Percentiles rank a stretch among this genome's conserved stretches.
These are phyloP conservation scores for Coelastrella sp. DNA, from an alignment of 139 green algal genomes.

Conservation along the genomic window DNA sequence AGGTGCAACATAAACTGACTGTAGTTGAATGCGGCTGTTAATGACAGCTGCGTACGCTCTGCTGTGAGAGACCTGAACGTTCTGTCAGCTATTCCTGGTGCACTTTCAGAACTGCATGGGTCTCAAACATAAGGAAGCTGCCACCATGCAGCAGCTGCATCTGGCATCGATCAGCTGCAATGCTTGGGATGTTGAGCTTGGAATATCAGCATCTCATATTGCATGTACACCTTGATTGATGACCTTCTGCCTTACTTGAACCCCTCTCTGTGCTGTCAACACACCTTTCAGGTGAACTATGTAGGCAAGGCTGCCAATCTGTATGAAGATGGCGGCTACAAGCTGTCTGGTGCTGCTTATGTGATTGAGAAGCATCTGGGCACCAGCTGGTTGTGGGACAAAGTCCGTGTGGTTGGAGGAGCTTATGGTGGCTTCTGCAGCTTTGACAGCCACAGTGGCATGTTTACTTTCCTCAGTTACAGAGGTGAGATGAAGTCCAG, in stretches of 20 bases:
- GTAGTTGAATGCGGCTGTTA: too few species aligned
- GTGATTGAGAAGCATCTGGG: slow-evolving; percentile 97
- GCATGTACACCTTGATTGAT: too few species aligned
- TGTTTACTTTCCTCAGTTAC: slow-evolving; percentile 96
- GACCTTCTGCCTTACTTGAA: not conserved
- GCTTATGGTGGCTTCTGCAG: slow-evolving; percentile 98
- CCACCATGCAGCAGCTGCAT: too few species aligned
- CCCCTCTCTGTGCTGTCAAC: too few species aligned
- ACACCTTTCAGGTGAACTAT: slow-evolving; percentile 99
- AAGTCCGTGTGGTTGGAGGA: slow-evolving; percentile 94
- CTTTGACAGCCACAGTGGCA: slow-evolving; percentile 95
- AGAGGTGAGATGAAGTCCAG: slow-evolving; percentile 50
- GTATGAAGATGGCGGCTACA: slow-evolving; percentile 94
- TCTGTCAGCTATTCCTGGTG: not conserved
- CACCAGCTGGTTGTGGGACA: slow-evolving; percentile 98
- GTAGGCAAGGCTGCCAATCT: slow-evolving; percentile 98
- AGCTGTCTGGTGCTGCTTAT: slow-evolving; percentile 89
- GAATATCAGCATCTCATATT: too few species aligned
- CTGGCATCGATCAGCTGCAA: not conserved
- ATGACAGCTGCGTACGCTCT: too few species aligned
- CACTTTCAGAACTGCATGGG: not conserved
- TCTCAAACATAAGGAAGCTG: not conserved
- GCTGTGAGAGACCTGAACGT: not conserved
- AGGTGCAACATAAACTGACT: not conserved
- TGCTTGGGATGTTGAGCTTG: too few species aligned